phyloP scores from a whole-genome alignment of 441 rosid species.

The Mallotus japonicus region DNA sequence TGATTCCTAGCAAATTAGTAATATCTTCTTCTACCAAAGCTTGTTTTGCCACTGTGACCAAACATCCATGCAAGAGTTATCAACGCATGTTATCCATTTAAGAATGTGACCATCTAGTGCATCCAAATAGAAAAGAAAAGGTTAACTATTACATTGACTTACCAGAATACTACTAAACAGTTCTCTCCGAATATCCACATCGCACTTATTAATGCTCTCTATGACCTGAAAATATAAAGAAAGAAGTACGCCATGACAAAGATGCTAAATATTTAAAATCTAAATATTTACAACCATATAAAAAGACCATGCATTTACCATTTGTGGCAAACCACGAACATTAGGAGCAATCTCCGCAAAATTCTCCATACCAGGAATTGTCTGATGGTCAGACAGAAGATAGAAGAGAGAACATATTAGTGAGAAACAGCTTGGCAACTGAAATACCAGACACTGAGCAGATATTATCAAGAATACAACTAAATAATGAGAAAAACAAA shows the following conservation, averaged over 20 bases:
- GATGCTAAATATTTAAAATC: background rate
- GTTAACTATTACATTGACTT: slow-evolving; percentile 17
- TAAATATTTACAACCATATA: background rate
- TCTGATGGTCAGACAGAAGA: slow-evolving; percentile 38
- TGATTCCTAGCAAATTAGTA: background rate
- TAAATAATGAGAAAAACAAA: no score
- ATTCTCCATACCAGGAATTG: slow-evolving; percentile 91
- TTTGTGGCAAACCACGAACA: slow-evolving; percentile 88
- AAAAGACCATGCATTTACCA: slow-evolving; percentile 50
- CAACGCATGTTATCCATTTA: background rate
- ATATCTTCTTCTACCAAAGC: no score
- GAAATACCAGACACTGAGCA: no score
- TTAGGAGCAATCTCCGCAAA: slow-evolving; percentile 58
- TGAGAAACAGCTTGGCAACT: no score
- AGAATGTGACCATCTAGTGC: background rate
- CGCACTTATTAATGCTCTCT: slow-evolving; percentile 94
- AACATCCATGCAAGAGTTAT: slow-evolving; percentile 1
- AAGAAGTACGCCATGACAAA: background rate
- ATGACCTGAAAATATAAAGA: slow-evolving; percentile 57
- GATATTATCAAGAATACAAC: no score
- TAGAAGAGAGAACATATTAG: slow-evolving; percentile 5
- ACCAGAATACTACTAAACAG: slow-evolving; percentile 94
- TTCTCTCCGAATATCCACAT: slow-evolving; percentile 95
- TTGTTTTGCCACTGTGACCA: background rate
- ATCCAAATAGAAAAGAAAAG: background rate